Percentiles rank a stretch among this genome's conserved stretches.
Evolutionary conservation across 202 grass and related monocot species (phyloP).

Genomic region (Zizania palustris): DNA sequence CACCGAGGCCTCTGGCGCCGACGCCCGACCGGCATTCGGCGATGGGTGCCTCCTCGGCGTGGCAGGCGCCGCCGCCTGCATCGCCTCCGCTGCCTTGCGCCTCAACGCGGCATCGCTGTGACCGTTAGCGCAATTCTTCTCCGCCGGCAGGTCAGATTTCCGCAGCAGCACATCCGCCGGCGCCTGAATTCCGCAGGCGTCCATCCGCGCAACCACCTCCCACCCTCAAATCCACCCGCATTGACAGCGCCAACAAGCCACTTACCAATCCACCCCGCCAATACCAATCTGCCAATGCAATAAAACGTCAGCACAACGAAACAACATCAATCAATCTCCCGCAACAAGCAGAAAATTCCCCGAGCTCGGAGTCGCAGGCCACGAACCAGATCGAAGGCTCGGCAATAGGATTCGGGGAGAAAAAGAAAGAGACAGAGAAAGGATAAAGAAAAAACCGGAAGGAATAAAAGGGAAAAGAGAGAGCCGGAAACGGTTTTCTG

Average conservation of each 20-base stretch:
- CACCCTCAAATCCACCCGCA: slow-evolving; percentile 46
- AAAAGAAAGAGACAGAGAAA: neutral
- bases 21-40: slow-evolving; percentile 57
- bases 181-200: slow-evolving; percentile 48
- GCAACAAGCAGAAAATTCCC: slow-evolving; percentile 14
- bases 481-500: slow-evolving; percentile 10
- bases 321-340: slow-evolving; percentile 1
- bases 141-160: slow-evolving; percentile 53
- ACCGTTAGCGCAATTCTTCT: slow-evolving; percentile 47
- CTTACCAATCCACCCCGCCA: slow-evolving; percentile 35
- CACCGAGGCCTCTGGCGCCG: slow-evolving; percentile 22
- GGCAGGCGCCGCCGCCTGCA: slow-evolving; percentile 26
- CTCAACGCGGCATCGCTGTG: slow-evolving; percentile 38
- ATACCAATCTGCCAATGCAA: slow-evolving; percentile 29
- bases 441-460: neutral
- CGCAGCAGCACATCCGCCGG: slow-evolving; percentile 18
- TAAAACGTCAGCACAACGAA: neutral
- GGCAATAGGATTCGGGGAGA: slow-evolving; percentile 35
- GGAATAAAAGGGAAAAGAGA: neutral
- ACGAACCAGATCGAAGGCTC: slow-evolving; percentile 49
- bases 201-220: slow-evolving; percentile 51
- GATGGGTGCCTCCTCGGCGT: slow-evolving; percentile 63
- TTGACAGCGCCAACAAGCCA: slow-evolving; percentile 53
- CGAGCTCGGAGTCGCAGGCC: neutral
- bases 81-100: slow-evolving; percentile 46